Base-by-base conservation (phyloP, 768 basidiomycete species). In the Tulasnella calospora region DNA sequence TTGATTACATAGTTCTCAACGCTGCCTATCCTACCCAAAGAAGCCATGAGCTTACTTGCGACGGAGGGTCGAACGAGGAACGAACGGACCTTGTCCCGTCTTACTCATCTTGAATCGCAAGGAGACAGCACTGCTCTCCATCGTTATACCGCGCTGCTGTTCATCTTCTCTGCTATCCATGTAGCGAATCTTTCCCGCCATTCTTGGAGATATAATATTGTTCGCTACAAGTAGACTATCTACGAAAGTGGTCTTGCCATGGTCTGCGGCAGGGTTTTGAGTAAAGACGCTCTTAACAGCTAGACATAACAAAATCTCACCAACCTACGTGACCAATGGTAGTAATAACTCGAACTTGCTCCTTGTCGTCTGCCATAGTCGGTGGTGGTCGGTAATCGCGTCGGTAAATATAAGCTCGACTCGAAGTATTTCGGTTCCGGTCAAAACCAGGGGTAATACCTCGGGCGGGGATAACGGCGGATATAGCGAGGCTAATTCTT, bases 121-220 rank as follows among this genome's bases (percentile, higher is more conserved):
- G 5, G 94, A 95, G 8, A 99, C 92, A 0, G 98, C 96, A 83
- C 94, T 96, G 80, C 94, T 95, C 85, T 99, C 96, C 98, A 99
- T 99, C 0, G 98, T 99, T 79, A 99, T 99, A 2, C 98, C 98
- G 73, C 98, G 87, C 85, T 99, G 92, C 82, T 98, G 96, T 82
- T 99, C 98, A 82, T 99, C 98, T 83, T 98, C 96, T 81, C 98
- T 88, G 79, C 92, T 94, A 83, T 99, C 98, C 75, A 99, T 87
- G 83, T 97, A 99, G 76, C 98, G 88, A 84, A 99, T 91, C 84
- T 98, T 99, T 13, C 98, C 98, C 2, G 96, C 97, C 91, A 98
- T 93, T 76, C 94, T 87, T 13, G 91, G 85, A 0, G 97, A 98
- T 82, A 99, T 98, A 83, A 99, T 99, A 82, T 95, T 97, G 86